Evolutionary conservation across 2,329 filamentous ascomycete species (phyloP), one percentile per base, ranked within the genome.

Genomic region (Aspergillus glaucus): DNA sequence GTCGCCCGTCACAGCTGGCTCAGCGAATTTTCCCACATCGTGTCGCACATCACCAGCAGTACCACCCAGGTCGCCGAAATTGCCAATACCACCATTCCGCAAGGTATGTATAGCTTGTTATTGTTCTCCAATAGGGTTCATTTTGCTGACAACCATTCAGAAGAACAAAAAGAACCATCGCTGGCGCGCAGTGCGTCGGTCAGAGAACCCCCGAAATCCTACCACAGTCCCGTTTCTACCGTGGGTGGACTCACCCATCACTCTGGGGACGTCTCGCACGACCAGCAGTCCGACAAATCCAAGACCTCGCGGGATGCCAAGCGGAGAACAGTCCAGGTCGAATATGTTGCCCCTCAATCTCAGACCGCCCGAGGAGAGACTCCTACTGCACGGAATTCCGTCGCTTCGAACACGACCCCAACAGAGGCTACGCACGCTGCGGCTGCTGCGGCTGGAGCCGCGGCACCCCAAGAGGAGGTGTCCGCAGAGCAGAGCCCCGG

Each of bases 1-100:
- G 93, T 98, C 40, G 93, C 93, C 43, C 84, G 93, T 46, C 93
- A 98, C 71, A 98, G 93, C 73, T 98, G 93, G 93, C 74, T 98
- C 56, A 95, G 87, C 72, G 93, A 97, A 65, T 98, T 93, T 65
- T 87, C 91, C n/a, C 88, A 95, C 65, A 86, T 97, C 44, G 92
- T 98, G 44, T 88, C 91, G 62, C 91, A 96, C 67, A 96, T 98
- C 63, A 97, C 93, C 19, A 97, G 93, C 70, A 92, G 86, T 64
- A 95, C 90, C 4, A 96, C 92, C 7, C 88, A 87, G 46, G 84
- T 88, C 9, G 83, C 81, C 44, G 91, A 97, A 60, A 91, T 94
- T 58, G 84, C 89, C 57, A 88, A 89, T 58, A 84, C 87, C 2
- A 87, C 88, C 1, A 80, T 88, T 8, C 76, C 81, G 19, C 67